Base-by-base conservation (phyloP, 805 yeast genomes). In the Metschnikowia cubensis region DNA sequence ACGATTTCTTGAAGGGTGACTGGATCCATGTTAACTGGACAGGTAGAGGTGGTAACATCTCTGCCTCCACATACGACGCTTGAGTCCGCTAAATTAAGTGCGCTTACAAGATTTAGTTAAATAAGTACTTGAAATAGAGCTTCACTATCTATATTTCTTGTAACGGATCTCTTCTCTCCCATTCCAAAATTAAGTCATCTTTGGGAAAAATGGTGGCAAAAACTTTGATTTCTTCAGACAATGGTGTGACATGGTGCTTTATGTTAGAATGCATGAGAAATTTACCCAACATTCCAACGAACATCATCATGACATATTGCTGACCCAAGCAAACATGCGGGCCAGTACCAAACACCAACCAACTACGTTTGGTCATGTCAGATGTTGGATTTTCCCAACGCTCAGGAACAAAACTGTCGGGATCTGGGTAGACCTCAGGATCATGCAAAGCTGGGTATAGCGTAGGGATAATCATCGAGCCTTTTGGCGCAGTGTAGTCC, bases 21-120 rank as follows among this genome's bases (percentile, higher is more conserved):
- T 84, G 85, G 79, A 86, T 92, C 74, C 99, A 92, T 79, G 81
- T 94, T 69, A 92, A 92, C 94, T 92, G 99, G 99, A 92, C 98
- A 60, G 98, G 98, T 73, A 84, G 83, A 67, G 98, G 99, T 77
- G 99, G 99, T 80, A 85, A 94, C 76, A 88, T 91, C 61, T 87
- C 97, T 63, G 96, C 99, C 57, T 77, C 96, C 45, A 89, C 96
- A 64, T 92, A 92, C 76, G 85, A 85, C 66, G 98, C 97, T 75
- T 92, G 81, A 73, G 33, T 11, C 20, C 13, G 7, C 13, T 41
- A 32, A 22, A 18, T 6, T 18, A 13, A 15, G 45, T 39, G 15
- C 17, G 7, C 20, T 7, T 7, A 14, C 34, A 11, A 38, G 21
- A n/a, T 20, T 21, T 21, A 35, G 15, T 35, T 21, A 36, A 31